Conservation (phyloP, 164 flowering plant genomes). For the Brasenia schreberi region DNA sequence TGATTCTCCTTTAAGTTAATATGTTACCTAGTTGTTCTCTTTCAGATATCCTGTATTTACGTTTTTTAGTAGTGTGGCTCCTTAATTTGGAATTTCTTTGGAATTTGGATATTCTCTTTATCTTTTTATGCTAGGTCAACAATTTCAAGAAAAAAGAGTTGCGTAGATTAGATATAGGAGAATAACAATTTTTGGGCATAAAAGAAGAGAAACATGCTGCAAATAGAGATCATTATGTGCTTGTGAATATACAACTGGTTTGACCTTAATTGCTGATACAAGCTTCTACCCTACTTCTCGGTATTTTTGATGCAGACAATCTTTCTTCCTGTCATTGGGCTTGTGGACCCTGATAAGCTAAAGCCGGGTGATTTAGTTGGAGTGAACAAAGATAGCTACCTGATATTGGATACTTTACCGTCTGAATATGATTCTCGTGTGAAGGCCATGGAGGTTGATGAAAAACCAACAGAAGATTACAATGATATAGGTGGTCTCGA, state of each 20-base stretch:
- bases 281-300: not conserved
- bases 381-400: slow-evolving; percentile 91
- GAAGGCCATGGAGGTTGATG: slow-evolving; percentile 99
- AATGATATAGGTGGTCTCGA: slow-evolving; percentile 94
- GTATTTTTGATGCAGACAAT: slow-evolving; percentile 53
- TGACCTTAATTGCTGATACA: not conserved
- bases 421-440: slow-evolving; percentile 96
- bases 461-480: slow-evolving; percentile 97
- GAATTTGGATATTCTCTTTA: too few species aligned
- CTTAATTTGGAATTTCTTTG: too few species aligned
- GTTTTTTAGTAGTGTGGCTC: too few species aligned
- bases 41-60: too few species aligned
- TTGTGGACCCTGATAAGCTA: slow-evolving; percentile 84
- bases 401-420: slow-evolving; percentile 89
- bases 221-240: not conserved
- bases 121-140: too few species aligned
- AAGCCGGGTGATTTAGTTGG: slow-evolving; percentile 98
- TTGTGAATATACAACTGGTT: not conserved
- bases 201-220: too few species aligned
- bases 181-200: too few species aligned
- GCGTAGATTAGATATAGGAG: not conserved
- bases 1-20: too few species aligned
- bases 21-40: too few species aligned
- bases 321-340: slow-evolving; percentile 90
- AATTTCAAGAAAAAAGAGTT: not conserved